These are phyloP conservation scores for Cystobasidium pallidum DNA, from an alignment of 1,284 basidiomycete species.

Conservation along the genomic window DNA sequence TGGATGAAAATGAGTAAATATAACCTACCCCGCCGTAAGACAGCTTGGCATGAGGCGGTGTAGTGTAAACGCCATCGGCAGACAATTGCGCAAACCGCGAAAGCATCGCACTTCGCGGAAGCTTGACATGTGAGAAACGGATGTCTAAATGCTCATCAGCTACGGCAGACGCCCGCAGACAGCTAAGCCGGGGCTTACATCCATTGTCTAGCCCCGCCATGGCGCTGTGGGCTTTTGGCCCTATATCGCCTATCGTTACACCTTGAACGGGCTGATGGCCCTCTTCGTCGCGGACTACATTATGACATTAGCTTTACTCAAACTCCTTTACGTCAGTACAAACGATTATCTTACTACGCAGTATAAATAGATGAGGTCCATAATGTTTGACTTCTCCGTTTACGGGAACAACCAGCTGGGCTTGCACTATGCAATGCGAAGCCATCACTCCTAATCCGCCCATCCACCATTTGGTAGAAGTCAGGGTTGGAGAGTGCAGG, in stretches of 20 bases:
- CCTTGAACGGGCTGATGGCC: conserved; percentile 66
- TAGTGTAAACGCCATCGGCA: conserved; percentile 67
- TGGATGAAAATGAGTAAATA: not conserved
- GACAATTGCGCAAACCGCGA: conserved; percentile 73
- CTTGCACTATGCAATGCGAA: conserved; percentile 77
- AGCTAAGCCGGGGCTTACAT: conserved; percentile 59
- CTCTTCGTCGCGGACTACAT: conserved; percentile 64
- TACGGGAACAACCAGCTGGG: conserved; percentile 70
- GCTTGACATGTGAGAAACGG: conserved; percentile 70
- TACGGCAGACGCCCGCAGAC: conserved; percentile 27
- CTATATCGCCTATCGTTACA: conserved; percentile 74
- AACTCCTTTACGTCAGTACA: not conserved
- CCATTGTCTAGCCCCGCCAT: conserved; percentile 69
- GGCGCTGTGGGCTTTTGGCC: conserved; percentile 68
- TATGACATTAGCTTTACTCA: not conserved
- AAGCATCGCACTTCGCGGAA: conserved; percentile 75
- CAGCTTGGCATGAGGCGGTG: conserved; percentile 72
- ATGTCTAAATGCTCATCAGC: conserved; percentile 48
- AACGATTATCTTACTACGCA: conserved; percentile 58
- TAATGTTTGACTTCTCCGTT: conserved; percentile 60
- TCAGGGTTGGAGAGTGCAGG: conserved; percentile 72
- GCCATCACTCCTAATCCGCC: conserved; percentile 72
- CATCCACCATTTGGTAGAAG: conserved; percentile 81
- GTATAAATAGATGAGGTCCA: conserved; percentile 77
- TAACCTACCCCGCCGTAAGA: conserved; percentile 72